A percentile compares a stretch with the other conserved stretches of the same genome.
Evolutionary conservation across 192 early-diverging fungal species (phyloP).

Genomic region (Bifiguratus adelaidae): DNA sequence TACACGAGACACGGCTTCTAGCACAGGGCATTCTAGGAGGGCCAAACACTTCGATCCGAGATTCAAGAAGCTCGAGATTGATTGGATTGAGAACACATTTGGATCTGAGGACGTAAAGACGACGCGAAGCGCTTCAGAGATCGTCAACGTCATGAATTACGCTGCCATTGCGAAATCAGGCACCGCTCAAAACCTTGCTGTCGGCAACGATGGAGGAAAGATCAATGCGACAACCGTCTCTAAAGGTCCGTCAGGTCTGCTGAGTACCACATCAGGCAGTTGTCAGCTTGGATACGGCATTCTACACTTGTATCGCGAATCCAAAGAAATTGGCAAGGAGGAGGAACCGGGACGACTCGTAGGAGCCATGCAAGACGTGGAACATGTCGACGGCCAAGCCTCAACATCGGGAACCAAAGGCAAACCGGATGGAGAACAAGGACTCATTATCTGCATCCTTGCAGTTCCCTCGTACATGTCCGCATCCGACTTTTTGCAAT

Average conservation of each 20-base stretch:
- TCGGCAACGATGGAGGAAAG: neutral
- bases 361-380: neutral
- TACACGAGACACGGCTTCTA: neutral
- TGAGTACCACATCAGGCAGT: constrained; percentile 4
- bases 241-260: neutral
- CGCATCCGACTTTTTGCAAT: constrained; percentile 80
- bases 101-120: constrained; percentile 1
- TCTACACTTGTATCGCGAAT: constrained; percentile 54
- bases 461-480: constrained; percentile 87
- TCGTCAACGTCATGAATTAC: too few species aligned
- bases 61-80: constrained; percentile 15
- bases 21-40: neutral
- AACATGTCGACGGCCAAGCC: neutral
- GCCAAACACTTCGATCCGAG: constrained; percentile 7
- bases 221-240: constrained; percentile 1
- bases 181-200: neutral
- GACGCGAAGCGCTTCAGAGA: neutral
- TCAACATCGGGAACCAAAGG: neutral
- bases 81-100: constrained; percentile 15
- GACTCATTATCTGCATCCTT: constrained; percentile 55
- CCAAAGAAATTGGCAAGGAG: constrained; percentile 25
- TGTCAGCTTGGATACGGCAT: constrained; percentile 34
- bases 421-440: constrained; percentile 11
- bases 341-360: constrained; percentile 1
- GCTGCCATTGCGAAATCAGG: neutral